Evolutionary conservation across 331 rosid species (phyloP).

Genomic region (Dryas integrifolia): DNA sequence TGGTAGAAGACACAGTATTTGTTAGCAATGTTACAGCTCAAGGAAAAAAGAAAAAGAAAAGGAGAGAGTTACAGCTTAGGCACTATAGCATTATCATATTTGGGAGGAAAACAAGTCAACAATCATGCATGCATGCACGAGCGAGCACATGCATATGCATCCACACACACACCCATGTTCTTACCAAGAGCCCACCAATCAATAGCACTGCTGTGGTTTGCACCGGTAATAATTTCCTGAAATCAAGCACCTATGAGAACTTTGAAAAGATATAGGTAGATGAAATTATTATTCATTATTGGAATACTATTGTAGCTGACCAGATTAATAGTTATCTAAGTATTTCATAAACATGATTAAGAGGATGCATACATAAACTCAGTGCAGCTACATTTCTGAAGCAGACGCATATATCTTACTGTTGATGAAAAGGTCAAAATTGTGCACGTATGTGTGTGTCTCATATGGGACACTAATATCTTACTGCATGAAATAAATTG

Average conservation of each 20-base stretch:
- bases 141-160: not conserved
- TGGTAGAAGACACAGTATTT: no score
- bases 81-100: not conserved
- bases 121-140: not conserved
- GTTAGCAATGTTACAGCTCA: no score
- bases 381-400: slow-evolving; percentile 2
- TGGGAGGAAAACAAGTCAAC: not conserved
- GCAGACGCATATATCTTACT: not conserved
- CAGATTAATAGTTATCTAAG: not conserved
- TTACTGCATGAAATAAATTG: no score
- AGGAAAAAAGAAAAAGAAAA: no score
- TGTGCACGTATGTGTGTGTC: not conserved
- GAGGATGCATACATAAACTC: not conserved
- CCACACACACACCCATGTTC: slow-evolving; percentile 8
- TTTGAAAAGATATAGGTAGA: slow-evolving; percentile 13
- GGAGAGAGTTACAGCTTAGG: not conserved
- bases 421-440: not conserved
- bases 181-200: slow-evolving; percentile 99
- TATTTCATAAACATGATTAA: slow-evolving; percentile 6
- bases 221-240: slow-evolving; percentile 92
- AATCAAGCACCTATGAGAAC: slow-evolving; percentile 37
- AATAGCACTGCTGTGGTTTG: slow-evolving; percentile 78
- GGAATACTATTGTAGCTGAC: not conserved
- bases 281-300: not conserved
- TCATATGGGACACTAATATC: not conserved